phyloP scores from a whole-genome alignment of 2,329 filamentous ascomycete species.

The Colletotrichum sp. region DNA sequence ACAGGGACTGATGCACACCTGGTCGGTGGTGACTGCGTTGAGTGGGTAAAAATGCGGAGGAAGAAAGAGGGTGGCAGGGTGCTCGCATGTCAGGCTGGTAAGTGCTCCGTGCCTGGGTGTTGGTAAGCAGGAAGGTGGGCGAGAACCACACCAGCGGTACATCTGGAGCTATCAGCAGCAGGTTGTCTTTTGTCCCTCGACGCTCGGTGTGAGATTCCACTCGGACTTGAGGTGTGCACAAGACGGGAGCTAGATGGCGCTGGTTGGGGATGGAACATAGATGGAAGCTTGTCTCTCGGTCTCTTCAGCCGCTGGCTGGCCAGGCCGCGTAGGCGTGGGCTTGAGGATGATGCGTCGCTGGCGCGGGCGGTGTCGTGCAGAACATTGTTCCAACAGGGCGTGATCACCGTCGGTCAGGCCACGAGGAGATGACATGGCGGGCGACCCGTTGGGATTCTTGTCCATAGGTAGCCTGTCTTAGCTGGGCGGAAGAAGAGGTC shows the following conservation, averaged over 20 bases:
- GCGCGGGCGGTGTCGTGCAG: conserved; percentile 4
- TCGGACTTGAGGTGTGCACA: not conserved
- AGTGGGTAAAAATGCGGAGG: not conserved
- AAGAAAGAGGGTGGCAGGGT: not conserved
- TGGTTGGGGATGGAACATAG: not conserved
- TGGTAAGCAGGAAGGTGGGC: conserved; percentile 13
- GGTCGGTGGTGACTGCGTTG: not conserved
- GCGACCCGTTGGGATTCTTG: not conserved
- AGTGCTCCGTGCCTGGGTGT: conserved; percentile 17
- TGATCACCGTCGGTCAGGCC: not conserved
- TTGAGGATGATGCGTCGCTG: not conserved
- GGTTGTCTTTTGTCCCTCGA: not conserved
- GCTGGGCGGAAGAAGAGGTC: not conserved
- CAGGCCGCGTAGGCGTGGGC: not conserved
- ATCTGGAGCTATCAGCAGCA: not conserved
- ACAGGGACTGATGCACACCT: not conserved
- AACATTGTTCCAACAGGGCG: not conserved
- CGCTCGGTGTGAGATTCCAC: not conserved
- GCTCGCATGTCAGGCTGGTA: conserved; percentile 12
- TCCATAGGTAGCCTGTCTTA: not conserved
- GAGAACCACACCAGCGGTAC: not conserved
- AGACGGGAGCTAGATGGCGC: not conserved
- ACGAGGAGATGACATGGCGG: conserved; percentile 9
- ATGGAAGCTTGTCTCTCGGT: not conserved
- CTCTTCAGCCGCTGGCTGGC: not conserved